Evolutionary conservation across 78 protist genomes (phyloP).

Genomic region (Dictyostelium brefeldianum): DNA sequence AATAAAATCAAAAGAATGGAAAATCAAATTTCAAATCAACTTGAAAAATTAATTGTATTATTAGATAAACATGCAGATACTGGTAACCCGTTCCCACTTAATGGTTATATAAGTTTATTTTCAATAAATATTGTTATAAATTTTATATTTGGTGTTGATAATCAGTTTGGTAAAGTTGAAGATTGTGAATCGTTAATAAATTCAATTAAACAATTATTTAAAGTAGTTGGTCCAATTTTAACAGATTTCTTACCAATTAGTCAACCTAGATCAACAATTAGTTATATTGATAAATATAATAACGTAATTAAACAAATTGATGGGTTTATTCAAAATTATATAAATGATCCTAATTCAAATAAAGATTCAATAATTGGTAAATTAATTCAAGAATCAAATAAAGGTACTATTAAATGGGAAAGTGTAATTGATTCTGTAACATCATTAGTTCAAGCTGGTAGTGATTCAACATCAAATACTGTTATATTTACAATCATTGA

Average conservation of each 20-base stretch:
- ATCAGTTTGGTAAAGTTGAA: background rate
- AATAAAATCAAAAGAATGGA: background rate
- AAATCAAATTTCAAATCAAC: background rate
- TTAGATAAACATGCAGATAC: background rate
- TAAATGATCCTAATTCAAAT: background rate
- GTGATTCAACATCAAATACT: background rate
- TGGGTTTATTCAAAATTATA: too few relatives aligned
- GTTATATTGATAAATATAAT: background rate
- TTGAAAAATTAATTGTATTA: background rate
- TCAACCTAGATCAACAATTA: background rate
- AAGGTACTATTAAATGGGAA: background rate
- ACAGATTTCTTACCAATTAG: background rate
- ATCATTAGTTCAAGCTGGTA: background rate
- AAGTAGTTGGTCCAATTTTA: background rate
- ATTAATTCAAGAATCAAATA: background rate
- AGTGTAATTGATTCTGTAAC: background rate
- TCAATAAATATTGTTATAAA: background rate
- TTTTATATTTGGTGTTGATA: background rate
- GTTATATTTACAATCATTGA: background rate
- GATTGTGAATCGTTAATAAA: background rate
- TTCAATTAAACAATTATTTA: background rate
- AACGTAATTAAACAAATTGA: background rate
- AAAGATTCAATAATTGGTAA: slow-evolving; percentile 5
- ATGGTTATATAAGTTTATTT: background rate
- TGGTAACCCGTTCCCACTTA: background rate